These are phyloP conservation scores for Aspergillus diversus DNA, from an alignment of 495 filamentous ascomycete genomes.

Conservation along the genomic window DNA sequence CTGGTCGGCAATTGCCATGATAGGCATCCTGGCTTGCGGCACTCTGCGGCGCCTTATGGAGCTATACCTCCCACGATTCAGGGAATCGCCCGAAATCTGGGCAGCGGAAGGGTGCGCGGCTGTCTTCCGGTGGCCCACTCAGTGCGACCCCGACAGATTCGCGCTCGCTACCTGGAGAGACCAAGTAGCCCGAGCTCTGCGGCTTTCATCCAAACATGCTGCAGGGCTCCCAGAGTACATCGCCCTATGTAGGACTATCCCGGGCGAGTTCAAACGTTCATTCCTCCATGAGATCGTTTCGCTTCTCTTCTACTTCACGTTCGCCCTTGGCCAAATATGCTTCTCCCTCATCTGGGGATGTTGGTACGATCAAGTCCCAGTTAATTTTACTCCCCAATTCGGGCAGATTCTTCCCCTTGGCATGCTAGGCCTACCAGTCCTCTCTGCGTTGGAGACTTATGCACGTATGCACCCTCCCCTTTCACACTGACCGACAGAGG, in stretches of 20 bases:
- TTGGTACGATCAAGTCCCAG: neutral
- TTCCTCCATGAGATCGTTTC: neutral
- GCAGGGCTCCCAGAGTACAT: neutral
- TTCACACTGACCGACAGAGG: neutral
- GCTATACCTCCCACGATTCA: neutral
- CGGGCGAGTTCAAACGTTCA: neutral
- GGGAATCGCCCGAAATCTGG: neutral
- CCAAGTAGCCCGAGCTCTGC: neutral
- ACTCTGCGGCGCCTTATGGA: neutral
- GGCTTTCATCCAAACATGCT: neutral
- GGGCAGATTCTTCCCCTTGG: neutral
- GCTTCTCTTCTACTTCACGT: neutral
- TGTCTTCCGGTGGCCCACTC: neutral
- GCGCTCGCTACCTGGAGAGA: neutral
- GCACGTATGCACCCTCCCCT: neutral
- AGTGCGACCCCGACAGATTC: neutral
- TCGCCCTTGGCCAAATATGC: neutral
- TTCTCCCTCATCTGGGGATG: neutral
- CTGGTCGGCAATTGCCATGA: too few species aligned
- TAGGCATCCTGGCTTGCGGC: neutral
- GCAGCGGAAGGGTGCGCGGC: neutral
- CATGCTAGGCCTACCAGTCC: neutral
- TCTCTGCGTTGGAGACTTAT: neutral
- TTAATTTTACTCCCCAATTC: neutral
- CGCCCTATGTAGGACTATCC: neutral